These are phyloP conservation scores for Ensete glaucum DNA, from an alignment of 176 grass and related monocot species.

Conservation along the genomic window DNA sequence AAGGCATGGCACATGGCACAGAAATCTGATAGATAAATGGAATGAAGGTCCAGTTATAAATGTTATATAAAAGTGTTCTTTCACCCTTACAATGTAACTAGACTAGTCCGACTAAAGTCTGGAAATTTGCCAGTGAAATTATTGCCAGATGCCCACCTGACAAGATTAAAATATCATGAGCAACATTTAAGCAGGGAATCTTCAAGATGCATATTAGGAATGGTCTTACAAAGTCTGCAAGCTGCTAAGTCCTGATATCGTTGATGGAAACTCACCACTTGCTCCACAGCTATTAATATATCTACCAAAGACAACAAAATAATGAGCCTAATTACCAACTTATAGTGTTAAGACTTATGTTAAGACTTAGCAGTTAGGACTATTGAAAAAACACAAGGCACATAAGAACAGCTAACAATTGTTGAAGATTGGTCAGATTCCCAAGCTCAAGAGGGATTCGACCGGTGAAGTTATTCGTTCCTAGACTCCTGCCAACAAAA, in stretches of 20 bases:
- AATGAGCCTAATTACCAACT: neutral
- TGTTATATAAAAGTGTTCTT: no score
- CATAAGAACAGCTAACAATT: constrained; percentile 32
- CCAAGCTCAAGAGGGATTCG: constrained; percentile 55
- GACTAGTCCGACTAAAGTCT: constrained; percentile 46
- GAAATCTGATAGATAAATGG: no score
- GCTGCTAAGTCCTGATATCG: constrained; percentile 47
- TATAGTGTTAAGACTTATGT: neutral
- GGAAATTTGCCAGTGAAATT: constrained; percentile 66
- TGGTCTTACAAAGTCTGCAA: constrained; percentile 29
- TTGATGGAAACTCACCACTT: constrained; percentile 41
- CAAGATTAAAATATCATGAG: neutral
- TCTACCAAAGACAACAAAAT: constrained; percentile 21
- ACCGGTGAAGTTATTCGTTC: constrained; percentile 52
- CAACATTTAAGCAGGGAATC: neutral
- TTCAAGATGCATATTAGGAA: neutral
- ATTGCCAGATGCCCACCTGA: constrained; percentile 57
- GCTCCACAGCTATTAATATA: constrained; percentile 66
- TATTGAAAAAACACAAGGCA: no score
- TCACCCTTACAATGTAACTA: constrained; percentile 37
- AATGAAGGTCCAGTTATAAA: no score
- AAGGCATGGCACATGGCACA: no score
- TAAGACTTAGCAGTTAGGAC: neutral
- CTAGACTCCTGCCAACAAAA: constrained; percentile 29
- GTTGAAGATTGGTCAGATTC: constrained; percentile 36